Base-by-base conservation (phyloP, 495 filamentous ascomycete species). In the Parathielavia appendiculata region DNA sequence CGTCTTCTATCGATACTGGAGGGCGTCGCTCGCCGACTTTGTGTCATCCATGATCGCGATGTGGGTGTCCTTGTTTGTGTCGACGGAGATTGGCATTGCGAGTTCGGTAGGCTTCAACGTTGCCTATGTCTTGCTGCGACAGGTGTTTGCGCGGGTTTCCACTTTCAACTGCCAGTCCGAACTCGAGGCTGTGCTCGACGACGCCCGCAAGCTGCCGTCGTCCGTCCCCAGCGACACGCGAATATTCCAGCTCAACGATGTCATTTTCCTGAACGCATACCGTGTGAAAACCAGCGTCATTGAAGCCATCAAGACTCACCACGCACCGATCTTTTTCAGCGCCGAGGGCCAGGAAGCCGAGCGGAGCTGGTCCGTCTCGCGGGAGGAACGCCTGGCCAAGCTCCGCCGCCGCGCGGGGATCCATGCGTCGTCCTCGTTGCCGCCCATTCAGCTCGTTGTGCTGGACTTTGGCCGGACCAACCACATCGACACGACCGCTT, bases 191-290 rank as follows among this genome's bases (percentile, higher is more conserved):
- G 56, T 59, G 0, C 44, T 69, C 20, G 63, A 63, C 40, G 53
- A 56, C 17, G 48, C 58, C 20, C 62, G 59, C 49, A 41, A 56
- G n/a, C 23, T 50, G 5, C 45, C 63, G 5, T 19, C 60, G 0
- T 45, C 38, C 26, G 14, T 72, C 23, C 71, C 74, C 0, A 57
- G 69, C 5, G 76, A 77, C 56, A 70, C 71, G 32, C 68, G 67
- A 12, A 59, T 79, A 14, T 73, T 78, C 54, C 65, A 59, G 9
- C 75, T 79, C 66, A 60, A 63, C 26, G 75, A 77, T 10, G 47
- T 78, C 39, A 77, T 78, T 67, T 80, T 76, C 60, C 73, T 72
- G 34, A 81, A 80, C 61, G 75, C 77, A 16, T 74, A 76, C 59
- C 68, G 71, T n/a, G 62, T 66, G 45, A 79, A 76, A 56, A 62